Conservation (phyloP, 495 filamentous ascomycete genomes). For the Aspergillus nanangensis region DNA sequence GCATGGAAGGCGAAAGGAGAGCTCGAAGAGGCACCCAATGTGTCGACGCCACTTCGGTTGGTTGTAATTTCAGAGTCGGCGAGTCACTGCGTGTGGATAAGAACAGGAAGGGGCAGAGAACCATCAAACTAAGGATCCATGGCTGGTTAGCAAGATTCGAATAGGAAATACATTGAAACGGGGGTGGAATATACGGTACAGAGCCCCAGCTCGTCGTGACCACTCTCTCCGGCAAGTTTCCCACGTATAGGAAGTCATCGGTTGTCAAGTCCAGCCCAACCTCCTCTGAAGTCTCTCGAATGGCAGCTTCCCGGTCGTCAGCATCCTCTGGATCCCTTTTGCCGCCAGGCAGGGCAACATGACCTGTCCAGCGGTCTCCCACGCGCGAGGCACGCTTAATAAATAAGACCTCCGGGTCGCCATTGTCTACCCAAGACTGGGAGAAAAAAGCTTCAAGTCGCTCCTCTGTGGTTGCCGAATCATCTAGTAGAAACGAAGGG, state of each 20-base stretch:
- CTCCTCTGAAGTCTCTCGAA: constrained; percentile 69
- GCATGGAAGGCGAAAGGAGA: constrained; percentile 55
- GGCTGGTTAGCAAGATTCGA: constrained; percentile 8
- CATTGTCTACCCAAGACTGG: constrained; percentile 66
- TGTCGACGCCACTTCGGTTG: constrained; percentile 66
- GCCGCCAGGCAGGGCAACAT: constrained; percentile 73
- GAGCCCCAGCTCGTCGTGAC: constrained; percentile 72
- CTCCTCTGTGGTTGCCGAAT: constrained; percentile 29
- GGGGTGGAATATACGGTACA: constrained; percentile 49
- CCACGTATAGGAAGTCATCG: constrained; percentile 51
- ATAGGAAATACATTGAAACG: neutral
- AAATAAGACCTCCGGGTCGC: constrained; percentile 72
- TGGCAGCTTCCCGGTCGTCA: constrained; percentile 59
- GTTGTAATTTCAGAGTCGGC: constrained; percentile 60
- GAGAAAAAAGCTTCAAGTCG: constrained; percentile 59
- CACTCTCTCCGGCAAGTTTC: constrained; percentile 67
- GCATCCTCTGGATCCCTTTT: constrained; percentile 65
- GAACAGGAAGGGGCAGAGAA: constrained; percentile 73
- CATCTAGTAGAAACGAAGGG: constrained; percentile 17
- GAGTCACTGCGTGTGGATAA: constrained; percentile 54
- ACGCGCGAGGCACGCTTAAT: constrained; percentile 70
- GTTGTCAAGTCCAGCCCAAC: constrained; percentile 61
- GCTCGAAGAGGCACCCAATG: constrained; percentile 73
- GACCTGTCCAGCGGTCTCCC: constrained; percentile 72
- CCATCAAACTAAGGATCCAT: constrained; percentile 56